Evolutionary conservation across 768 basidiomycete genomes (phyloP), one percentile per base, ranked within the genome.

Genomic region (Amanita exitialis): DNA sequence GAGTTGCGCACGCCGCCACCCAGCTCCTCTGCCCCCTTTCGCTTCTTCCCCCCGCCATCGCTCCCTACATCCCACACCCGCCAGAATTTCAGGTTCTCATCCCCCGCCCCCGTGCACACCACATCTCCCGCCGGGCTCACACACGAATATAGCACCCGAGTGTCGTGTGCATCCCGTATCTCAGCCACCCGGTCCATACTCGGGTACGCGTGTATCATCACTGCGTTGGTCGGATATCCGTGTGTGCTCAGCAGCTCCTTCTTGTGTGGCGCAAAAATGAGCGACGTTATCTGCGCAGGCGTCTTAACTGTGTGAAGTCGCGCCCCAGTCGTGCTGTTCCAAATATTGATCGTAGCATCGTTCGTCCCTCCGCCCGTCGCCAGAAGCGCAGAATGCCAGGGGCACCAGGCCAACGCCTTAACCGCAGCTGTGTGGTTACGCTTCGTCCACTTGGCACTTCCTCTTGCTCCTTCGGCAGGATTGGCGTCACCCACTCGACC

Each of bases 21-120:
- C 27, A 69, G 52, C 3, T 69, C 68, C 1, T 64, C 52, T 1
- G 64, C 66, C 61, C 57, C 64, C 59, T 69, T 74, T 60, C 73
- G 75, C 69, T 78, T 80, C 69, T 77, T 82, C 59, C 61, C 71
- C 52, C 59, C 57, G 20, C 61, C 64, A 44, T 67, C 67, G 56
- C 67, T 69, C 7, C 69, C 72, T 37, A 74, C 65, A 44, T 89
- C 87, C 88, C 88, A 90, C 35, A 90, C 75, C 53, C 82, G 79
- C 93, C 93, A 95, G 68, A 95, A 95, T 72, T 97, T 98, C 59
- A 98, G 72, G 61, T 94, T 94, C 73, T 98, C 95, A 61, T 98
- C 96, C 0, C 87, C 87, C 1, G 90, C 91, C 6, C 89, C 91
- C 0, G 95, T 98, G 56, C 83, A 87, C 8, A 99, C 83, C 3